These are phyloP conservation scores for Pseudogymnoascus sp. DNA, from an alignment of 2,329 filamentous ascomycete species.

Conservation along the genomic window DNA sequence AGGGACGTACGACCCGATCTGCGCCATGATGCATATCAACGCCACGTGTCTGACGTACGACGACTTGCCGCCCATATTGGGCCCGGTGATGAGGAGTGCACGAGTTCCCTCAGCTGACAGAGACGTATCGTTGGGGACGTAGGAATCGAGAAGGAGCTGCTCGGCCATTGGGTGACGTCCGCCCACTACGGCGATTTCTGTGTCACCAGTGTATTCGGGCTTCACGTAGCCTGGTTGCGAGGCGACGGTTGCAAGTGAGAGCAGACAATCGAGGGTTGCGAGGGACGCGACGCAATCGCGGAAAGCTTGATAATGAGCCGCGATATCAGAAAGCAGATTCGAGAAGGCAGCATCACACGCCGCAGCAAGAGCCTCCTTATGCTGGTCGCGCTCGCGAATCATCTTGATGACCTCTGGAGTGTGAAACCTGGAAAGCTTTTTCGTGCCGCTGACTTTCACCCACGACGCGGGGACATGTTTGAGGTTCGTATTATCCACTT, in stretches of 20 bases:
- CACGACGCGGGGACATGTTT: conserved; percentile 89
- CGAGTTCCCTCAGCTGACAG: conserved; percentile 60
- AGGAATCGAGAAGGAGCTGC: conserved; percentile 73
- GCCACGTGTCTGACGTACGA: conserved; percentile 91
- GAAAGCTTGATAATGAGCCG: conserved; percentile 78
- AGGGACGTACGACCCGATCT: conserved; percentile 90
- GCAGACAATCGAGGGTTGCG: conserved; percentile 79
- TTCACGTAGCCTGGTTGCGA: conserved; percentile 80
- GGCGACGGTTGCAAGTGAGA: conserved; percentile 79
- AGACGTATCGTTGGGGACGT: conserved; percentile 82
- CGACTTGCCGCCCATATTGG: conserved; percentile 99
- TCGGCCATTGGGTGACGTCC: conserved; percentile 96
- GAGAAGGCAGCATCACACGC: conserved; percentile 82
- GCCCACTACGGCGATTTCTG: conserved; percentile 59
- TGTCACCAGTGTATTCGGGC: conserved; percentile 57
- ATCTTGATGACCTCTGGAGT: conserved; percentile 81
- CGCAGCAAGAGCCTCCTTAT: conserved; percentile 86
- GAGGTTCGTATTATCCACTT: conserved; percentile 74
- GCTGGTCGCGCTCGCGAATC: conserved; percentile 81
- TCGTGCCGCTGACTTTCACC: conserved; percentile 91
- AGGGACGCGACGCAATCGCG: conserved; percentile 83
- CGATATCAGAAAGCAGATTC: conserved; percentile 63
- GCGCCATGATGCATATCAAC: conserved; percentile 85
- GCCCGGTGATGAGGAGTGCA: conserved; percentile 70
- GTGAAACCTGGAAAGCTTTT: conserved; percentile 86